phyloP scores from a whole-genome alignment of 2,329 filamentous ascomycete genomes.

The Aspergillus pseudonomiae region DNA sequence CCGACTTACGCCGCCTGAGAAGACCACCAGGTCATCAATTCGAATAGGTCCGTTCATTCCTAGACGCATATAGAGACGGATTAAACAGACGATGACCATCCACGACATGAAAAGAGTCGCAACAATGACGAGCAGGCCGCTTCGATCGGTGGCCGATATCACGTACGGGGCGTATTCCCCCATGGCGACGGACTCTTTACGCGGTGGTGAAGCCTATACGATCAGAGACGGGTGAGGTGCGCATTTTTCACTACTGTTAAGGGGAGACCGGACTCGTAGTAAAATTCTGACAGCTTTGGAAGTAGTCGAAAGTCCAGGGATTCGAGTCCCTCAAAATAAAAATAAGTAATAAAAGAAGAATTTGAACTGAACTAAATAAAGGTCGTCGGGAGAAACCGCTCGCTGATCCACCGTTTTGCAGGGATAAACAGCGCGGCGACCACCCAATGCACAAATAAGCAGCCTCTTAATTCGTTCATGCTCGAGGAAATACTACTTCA shows the following conservation, averaged over 20 bases:
- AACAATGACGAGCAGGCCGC: slow-evolving; percentile 22
- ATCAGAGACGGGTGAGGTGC: neutral
- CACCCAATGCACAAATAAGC: too few species aligned
- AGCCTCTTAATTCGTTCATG: too few species aligned
- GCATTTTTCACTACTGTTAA: neutral
- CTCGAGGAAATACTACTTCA: too few species aligned
- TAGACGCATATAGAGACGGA: slow-evolving; percentile 27
- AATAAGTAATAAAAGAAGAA: too few species aligned
- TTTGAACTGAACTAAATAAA: too few species aligned
- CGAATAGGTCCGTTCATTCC: slow-evolving; percentile 29
- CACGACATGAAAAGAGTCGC: slow-evolving; percentile 27
- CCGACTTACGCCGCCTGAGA: slow-evolving; percentile 20
- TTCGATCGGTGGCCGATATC: slow-evolving; percentile 21
- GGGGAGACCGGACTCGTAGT: too few species aligned
- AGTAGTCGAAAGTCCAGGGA: too few species aligned
- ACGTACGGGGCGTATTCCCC: slow-evolving; percentile 14
- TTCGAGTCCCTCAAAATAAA: too few species aligned
- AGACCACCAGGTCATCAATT: slow-evolving; percentile 25
- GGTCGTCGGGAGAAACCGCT: too few species aligned
- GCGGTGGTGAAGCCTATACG: neutral
- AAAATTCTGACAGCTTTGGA: too few species aligned
- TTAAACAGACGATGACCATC: slow-evolving; percentile 23
- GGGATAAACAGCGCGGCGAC: too few species aligned
- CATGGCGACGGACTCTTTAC: slow-evolving; percentile 12
- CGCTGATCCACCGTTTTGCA: too few species aligned